Evolutionary conservation across 306 rosid genomes (phyloP).

Genomic region (Vicia villosa): DNA sequence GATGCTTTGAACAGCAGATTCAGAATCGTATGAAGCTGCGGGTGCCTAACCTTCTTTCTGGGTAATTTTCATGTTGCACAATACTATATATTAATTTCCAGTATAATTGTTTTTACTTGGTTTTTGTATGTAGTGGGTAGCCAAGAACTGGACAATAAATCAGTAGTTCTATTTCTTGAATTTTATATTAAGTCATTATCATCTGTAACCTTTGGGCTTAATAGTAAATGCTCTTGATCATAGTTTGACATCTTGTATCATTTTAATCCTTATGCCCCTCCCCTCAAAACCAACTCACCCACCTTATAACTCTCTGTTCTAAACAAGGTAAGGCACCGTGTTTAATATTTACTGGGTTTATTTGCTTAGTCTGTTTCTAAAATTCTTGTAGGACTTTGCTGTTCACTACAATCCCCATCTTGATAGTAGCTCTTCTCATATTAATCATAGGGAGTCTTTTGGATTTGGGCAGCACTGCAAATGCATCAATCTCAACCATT

Average conservation of each 20-base stretch:
- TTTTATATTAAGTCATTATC: not conserved
- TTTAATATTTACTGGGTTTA: not conserved
- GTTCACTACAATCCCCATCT: conserved; percentile 73
- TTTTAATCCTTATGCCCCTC: no score
- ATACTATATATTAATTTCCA: not conserved
- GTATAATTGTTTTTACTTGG: conserved; percentile 16
- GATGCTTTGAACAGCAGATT: conserved; percentile 87
- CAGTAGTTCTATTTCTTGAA: not conserved
- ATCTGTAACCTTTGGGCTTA: conserved; percentile 15
- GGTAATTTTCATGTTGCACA: conserved; percentile 55
- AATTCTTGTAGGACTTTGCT: conserved; percentile 68
- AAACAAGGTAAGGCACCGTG: no score
- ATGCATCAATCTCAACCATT: conserved; percentile 81
- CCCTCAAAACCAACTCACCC: no score
- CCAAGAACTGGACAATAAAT: conserved; percentile 21
- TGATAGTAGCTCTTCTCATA: conserved; percentile 66
- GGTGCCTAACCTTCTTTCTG: conserved; percentile 88
- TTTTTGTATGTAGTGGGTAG: conserved; percentile 27
- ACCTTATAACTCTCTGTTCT: no score
- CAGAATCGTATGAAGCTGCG: conserved; percentile 90
- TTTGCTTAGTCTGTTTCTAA: not conserved
- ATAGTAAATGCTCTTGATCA: conserved; percentile 17
- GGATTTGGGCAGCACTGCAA: conserved; percentile 65
- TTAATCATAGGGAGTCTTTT: conserved; percentile 71
- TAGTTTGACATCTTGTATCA: no score